Conservation (phyloP, 1,139 yeast species). For the Pichia norvegensis region DNA sequence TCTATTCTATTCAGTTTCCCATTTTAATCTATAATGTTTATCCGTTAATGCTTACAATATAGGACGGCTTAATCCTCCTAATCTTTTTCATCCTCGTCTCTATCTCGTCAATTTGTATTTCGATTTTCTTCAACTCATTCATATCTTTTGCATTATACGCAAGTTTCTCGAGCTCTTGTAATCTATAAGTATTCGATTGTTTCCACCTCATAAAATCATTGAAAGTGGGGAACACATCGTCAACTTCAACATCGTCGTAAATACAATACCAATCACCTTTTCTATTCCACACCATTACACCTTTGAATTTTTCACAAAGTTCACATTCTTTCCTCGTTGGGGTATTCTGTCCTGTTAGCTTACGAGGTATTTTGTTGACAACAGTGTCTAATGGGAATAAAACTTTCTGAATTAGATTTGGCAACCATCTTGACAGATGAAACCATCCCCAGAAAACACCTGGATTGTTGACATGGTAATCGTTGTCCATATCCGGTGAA, state of each 20-base stretch:
- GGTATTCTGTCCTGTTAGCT: constrained; percentile 30
- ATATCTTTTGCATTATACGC: constrained; percentile 15
- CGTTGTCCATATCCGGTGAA: constrained; percentile 32
- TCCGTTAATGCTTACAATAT: constrained; percentile 19
- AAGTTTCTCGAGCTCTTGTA: constrained; percentile 15
- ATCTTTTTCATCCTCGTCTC: constrained; percentile 7
- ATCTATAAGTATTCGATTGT: constrained; percentile 6
- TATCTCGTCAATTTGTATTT: constrained; percentile 10
- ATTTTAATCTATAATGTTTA: constrained; percentile 2
- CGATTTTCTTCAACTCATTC: constrained; percentile 13
- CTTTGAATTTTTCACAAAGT: constrained; percentile 27
- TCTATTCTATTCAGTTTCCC: not conserved
- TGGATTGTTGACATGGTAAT: constrained; percentile 29
- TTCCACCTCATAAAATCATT: constrained; percentile 23
- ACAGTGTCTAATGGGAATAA: constrained; percentile 29
- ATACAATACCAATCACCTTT: constrained; percentile 33
- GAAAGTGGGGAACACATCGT: constrained; percentile 19
- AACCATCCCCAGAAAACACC: constrained; percentile 27
- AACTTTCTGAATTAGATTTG: constrained; percentile 24
- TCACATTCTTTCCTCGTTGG: constrained; percentile 32
- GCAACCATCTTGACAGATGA: constrained; percentile 33
- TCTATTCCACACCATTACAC: constrained; percentile 30
- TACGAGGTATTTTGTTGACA: constrained; percentile 14
- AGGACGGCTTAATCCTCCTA: constrained; percentile 8
- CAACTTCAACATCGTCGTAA: constrained; percentile 19